Base-by-base conservation (phyloP, 2,329 filamentous ascomycete genomes). In the Aureobasidium sp. region DNA sequence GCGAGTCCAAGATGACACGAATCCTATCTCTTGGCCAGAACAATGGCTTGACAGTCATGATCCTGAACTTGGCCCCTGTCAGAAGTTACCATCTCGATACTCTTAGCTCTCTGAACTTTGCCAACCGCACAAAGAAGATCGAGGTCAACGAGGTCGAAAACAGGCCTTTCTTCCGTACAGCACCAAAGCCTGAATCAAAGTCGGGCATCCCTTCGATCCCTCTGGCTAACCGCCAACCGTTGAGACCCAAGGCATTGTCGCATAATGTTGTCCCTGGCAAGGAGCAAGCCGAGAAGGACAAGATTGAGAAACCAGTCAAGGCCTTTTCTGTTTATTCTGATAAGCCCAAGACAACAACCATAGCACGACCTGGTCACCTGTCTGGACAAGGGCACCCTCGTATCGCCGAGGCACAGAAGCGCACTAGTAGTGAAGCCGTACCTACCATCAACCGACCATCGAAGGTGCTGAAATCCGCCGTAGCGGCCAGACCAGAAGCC, bases 141-240 rank as follows among this genome's bases (percentile, higher is more conserved):
- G 93, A 97, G 74, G 88, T 96, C 12, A 87, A 91, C 56, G 94
- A 97, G 74, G 90, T 96, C 63, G 93, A 97, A 74, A 97, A 97
- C 70, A 91, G 97, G 71, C 88, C 95, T 4, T 87, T 96, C 44
- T 95, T 90, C 78, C 70, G 74, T 36, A 69, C 71, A 14, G 51
- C 29, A 55, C 58, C 65, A 3, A 66, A 65, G 22, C 73, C 72
- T 20, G 71, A 71, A 56, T 64, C 74, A 12, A 74, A 72, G 14
- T 63, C 72, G 37, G 72, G 72, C 15, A 70, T 70, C 60, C 65
- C 74, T 48, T 62, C 69, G 15, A 75, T 74, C 39, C 67, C 72
- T 37, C 74, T 72, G 55, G 74, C 79, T 60, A 70, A 74, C 56
- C 83, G 93, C 17, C 91, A 96, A 71, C 91, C 93, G 11, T 76